A percentile compares a stretch with the other conserved stretches of the same genome.
Evolutionary conservation across 2,329 filamentous ascomycete genomes (phyloP).

Genomic region (Colletotrichum gloeosporioides): DNA sequence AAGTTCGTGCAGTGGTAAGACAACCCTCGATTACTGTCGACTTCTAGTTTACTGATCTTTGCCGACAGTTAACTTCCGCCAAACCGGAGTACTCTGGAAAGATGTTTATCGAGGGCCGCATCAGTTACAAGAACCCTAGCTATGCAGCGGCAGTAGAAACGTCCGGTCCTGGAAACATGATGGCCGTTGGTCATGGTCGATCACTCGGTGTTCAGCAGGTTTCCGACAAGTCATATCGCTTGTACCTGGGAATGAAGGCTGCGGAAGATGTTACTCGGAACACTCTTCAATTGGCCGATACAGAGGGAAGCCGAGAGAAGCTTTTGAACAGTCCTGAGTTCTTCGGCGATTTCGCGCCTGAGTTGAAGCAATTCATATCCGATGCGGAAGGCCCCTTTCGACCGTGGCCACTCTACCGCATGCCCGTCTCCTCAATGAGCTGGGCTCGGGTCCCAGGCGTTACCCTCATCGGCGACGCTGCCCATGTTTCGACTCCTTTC

Average conservation of each 20-base stretch:
- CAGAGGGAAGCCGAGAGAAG: background rate
- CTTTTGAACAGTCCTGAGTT: background rate
- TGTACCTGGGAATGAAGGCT: background rate
- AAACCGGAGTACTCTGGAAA: conserved; percentile 8
- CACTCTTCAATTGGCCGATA: background rate
- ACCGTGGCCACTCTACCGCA: background rate
- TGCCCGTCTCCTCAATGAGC: background rate
- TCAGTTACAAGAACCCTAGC: background rate
- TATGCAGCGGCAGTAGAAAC: background rate
- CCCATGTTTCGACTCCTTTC: conserved; percentile 6
- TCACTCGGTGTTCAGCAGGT: background rate
- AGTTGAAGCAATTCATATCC: background rate
- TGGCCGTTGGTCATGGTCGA: background rate
- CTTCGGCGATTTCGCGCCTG: background rate
- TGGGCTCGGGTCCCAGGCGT: background rate
- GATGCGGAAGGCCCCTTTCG: background rate
- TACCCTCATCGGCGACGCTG: background rate
- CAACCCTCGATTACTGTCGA: background rate
- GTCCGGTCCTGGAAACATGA: background rate
- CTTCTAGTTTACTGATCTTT: background rate
- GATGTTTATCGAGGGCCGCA: background rate
- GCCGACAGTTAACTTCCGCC: background rate
- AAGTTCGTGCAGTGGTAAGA: background rate
- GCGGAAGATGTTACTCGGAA: background rate
- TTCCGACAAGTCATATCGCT: background rate